Base-by-base conservation (phyloP, 176 grass and related monocot genomes). In the Eleusine coracana region DNA sequence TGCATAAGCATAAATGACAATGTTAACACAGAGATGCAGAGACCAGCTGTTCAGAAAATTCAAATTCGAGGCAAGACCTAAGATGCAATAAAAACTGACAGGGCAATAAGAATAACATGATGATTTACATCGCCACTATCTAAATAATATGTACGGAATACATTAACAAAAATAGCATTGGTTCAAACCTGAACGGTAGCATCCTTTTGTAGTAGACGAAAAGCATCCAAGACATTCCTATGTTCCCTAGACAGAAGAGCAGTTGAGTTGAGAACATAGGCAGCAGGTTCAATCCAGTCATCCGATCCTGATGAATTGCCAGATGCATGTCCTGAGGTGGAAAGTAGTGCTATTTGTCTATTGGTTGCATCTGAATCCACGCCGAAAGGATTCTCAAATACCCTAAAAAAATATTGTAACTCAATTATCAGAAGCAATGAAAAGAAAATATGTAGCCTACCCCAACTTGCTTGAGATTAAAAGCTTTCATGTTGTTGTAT, bases 271-370 rank as follows among this genome's bases (percentile, higher is more conserved):
- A 89, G 86, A 86, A 83, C 83, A 81, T 98, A 88, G 40, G 90
- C 84, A 49, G 88, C 71, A 56, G 96, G 96, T 86, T 98, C 92
- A 21, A 91, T 89, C 96, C 96, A 98, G 84, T 98, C 95, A 78
- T 93, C 86, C 29, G 84, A 91, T 81, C 89, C 92, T 18, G 87
- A 85, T 51, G 81, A 84, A 68, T 79, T 79, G 37, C 77, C 88
- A 60, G 85, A 85, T 65, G 92, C 73, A 79, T 86, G 50, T 40
- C 68, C 84, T 62, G 88, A 90, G 34, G 52, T 83, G 27, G 84
- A 86, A 52, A 89, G 23, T 27, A 78, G 39, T 69, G 79, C 69
- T 34, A 46, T 69, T 61, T 90, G 79, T 74, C 42, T 86, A 5
- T 75, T 9, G 12, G 51, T 63, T 83, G 29, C 71, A 63, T 90